phyloP scores from a whole-genome alignment of 2,329 filamentous ascomycete species.

The Dothideomycetes sp. region DNA sequence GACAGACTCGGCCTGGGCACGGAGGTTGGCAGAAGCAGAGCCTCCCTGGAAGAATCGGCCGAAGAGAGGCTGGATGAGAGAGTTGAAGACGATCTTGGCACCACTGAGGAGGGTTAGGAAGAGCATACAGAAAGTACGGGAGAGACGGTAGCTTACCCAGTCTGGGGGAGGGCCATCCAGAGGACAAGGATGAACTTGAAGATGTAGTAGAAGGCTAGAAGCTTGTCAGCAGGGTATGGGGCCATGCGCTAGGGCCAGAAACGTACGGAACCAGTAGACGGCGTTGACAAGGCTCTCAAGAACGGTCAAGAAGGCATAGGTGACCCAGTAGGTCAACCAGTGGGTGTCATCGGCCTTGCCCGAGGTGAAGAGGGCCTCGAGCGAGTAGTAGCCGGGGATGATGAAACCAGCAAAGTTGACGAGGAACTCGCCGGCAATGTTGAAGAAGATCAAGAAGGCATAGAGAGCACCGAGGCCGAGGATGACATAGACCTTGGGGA shows the following conservation, averaged over 20 bases:
- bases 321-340: slow-evolving; percentile 77
- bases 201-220: slow-evolving; percentile 86
- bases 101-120: slow-evolving; percentile 49
- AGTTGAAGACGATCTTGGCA: slow-evolving; percentile 93
- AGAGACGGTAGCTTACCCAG: slow-evolving; percentile 58
- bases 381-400: slow-evolving; percentile 76
- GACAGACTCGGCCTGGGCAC: slow-evolving; percentile 61
- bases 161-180: slow-evolving; percentile 94
- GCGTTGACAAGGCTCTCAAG: slow-evolving; percentile 74
- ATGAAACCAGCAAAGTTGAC: slow-evolving; percentile 80
- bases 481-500: slow-evolving; percentile 78
- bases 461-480: slow-evolving; percentile 69
- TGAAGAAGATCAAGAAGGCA: slow-evolving; percentile 88
- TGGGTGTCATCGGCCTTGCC: slow-evolving; percentile 72
- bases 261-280: slow-evolving; percentile 73
- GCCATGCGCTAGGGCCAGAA: no score
- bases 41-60: slow-evolving; percentile 77
- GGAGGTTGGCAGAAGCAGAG: slow-evolving; percentile 77
- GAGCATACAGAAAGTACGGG: slow-evolving; percentile 13
- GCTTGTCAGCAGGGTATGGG: slow-evolving; percentile 19
- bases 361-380: slow-evolving; percentile 64
- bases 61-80: slow-evolving; percentile 84
- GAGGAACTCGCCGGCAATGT: slow-evolving; percentile 78
- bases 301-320: slow-evolving; percentile 73
- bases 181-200: slow-evolving; percentile 98